Evolutionary conservation across 1,284 basidiomycete species (phyloP).

Genomic region (Microbotryomycetes sp.): DNA sequence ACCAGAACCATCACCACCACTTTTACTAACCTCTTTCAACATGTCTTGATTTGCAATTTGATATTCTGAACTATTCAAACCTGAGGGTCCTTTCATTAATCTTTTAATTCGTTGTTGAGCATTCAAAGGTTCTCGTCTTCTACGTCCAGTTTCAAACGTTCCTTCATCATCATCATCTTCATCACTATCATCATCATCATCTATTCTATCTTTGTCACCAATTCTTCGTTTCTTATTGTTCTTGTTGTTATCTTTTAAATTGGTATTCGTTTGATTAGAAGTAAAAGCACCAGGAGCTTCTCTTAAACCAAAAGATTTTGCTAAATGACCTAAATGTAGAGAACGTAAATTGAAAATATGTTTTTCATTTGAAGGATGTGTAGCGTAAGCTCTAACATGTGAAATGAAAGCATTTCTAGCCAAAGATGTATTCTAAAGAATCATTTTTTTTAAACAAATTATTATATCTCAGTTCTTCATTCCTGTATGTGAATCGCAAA

Average conservation of each 20-base stretch:
- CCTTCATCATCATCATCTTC: neutral
- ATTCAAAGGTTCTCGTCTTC: neutral
- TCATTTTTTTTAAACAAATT: neutral
- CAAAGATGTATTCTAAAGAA: constrained; percentile 58
- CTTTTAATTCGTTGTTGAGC: neutral
- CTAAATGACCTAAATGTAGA: constrained; percentile 90
- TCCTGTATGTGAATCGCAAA: too few relatives aligned
- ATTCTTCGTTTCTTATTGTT: too few relatives aligned
- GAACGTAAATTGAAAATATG: constrained; percentile 90
- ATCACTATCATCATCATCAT: neutral
- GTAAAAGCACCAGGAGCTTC: constrained; percentile 61
- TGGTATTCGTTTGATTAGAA: neutral
- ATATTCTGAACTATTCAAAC: neutral
- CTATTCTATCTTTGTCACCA: neutral
- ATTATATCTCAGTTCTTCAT: neutral
- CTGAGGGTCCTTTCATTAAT: neutral
- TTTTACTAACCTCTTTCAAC: neutral
- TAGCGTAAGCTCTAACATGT: constrained; percentile 93
- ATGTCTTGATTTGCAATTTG: neutral
- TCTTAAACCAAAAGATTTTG: constrained; percentile 90
- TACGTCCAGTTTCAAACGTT: neutral
- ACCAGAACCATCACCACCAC: neutral
- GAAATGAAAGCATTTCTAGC: constrained; percentile 86
- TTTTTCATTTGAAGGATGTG: constrained; percentile 91
- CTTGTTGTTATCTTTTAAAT: neutral